phyloP scores from a whole-genome alignment of 306 rosid genomes.

The Sechiopsis laciniata region DNA sequence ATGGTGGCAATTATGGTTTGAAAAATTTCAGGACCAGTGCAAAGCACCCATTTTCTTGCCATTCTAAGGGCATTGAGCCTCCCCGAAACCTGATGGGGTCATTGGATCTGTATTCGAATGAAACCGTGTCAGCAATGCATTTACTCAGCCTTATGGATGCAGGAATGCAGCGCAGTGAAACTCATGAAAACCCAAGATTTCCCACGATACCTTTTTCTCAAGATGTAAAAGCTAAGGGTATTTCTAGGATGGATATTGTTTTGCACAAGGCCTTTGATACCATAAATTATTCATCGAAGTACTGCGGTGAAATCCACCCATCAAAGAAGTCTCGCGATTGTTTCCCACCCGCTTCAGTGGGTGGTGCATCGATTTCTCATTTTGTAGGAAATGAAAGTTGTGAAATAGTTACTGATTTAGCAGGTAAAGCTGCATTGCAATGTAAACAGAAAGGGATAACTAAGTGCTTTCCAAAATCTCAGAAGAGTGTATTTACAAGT shows the following conservation, averaged over 20 bases:
- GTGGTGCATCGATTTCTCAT: constrained; percentile 53
- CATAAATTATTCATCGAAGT: constrained; percentile 39
- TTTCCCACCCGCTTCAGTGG: constrained; percentile 43
- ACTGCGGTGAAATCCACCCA: constrained; percentile 38
- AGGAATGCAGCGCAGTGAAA: constrained; percentile 59
- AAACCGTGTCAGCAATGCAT: constrained; percentile 97
- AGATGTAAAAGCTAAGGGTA: constrained; percentile 50
- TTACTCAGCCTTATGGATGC: constrained; percentile 99
- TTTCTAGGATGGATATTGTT: constrained; percentile 40
- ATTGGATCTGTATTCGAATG: constrained; percentile 75
- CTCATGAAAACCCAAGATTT: constrained; percentile 45
- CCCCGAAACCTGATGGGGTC: constrained; percentile 43
- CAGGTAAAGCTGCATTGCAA: constrained; percentile 41
- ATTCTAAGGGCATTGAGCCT: constrained; percentile 46
- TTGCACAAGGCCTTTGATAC: constrained; percentile 42
- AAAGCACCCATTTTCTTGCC: constrained; percentile 48
- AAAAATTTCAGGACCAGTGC: constrained; percentile 51
- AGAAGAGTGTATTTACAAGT: constrained; percentile 24
- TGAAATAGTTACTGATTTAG: constrained; percentile 35
- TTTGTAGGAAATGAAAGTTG: constrained; percentile 37
- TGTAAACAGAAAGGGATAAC: constrained; percentile 50
- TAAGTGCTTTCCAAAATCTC: constrained; percentile 35
- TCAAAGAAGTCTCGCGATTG: constrained; percentile 49
- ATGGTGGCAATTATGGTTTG: constrained; percentile 39
- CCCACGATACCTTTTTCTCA: constrained; percentile 46